A percentile compares a stretch with the other conserved stretches of the same genome.
These are phyloP conservation scores for Podospora sp. DNA, from an alignment of 495 filamentous ascomycete species.

Conservation along the genomic window DNA sequence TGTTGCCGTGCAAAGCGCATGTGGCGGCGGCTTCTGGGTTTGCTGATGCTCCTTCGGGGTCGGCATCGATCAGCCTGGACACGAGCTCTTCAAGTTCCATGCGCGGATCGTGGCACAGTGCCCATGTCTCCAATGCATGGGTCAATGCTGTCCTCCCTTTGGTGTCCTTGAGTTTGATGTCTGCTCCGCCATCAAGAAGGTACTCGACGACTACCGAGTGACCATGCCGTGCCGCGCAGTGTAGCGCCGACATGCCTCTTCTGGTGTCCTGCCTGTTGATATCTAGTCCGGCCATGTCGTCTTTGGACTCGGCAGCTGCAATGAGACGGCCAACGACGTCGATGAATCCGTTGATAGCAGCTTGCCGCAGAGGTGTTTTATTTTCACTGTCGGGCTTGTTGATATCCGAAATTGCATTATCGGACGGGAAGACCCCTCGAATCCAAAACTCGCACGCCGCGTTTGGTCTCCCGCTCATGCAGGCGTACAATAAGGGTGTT, in stretches of 20 bases:
- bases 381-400: constrained; percentile 19
- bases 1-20: constrained; percentile 29
- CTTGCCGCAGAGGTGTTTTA: constrained; percentile 30
- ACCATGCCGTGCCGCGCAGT: too few relatives aligned
- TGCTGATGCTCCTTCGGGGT: too few relatives aligned
- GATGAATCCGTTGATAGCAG: constrained; percentile 23
- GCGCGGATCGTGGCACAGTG: constrained; percentile 14
- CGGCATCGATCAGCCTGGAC: too few relatives aligned
- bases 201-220: constrained; percentile 14
- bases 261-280: too few relatives aligned
- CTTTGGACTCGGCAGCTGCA: too few relatives aligned
- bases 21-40: constrained; percentile 20
- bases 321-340: too few relatives aligned
- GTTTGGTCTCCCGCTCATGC: too few relatives aligned
- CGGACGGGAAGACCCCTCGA: background rate
- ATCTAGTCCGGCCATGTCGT: too few relatives aligned
- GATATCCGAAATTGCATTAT: constrained; percentile 26
- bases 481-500: too few relatives aligned
- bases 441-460: too few relatives aligned
- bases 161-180: constrained; percentile 14
- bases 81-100: constrained; percentile 11
- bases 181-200: constrained; percentile 19
- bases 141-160: constrained; percentile 17
- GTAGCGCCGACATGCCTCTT: too few relatives aligned
- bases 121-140: constrained; percentile 31